Evolutionary conservation across 768 basidiomycete genomes (phyloP).

Genomic region (Amanita rimosa): DNA sequence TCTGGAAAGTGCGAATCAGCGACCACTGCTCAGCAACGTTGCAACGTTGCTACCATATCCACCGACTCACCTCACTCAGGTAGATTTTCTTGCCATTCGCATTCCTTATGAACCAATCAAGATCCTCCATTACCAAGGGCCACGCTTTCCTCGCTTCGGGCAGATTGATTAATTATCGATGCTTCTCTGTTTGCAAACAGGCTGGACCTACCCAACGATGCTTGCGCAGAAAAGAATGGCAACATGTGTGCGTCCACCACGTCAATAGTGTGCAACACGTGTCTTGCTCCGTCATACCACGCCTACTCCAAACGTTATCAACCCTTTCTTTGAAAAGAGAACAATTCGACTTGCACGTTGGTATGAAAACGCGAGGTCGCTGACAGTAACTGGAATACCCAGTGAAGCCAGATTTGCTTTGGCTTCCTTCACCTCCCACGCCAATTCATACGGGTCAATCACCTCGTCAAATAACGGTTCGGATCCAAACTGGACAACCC

Average conservation of each 20-base stretch:
- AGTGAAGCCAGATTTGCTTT: constrained; percentile 39
- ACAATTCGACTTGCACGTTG: constrained; percentile 19
- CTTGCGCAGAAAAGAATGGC: constrained; percentile 51
- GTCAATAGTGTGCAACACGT: constrained; percentile 49
- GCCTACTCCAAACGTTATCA: constrained; percentile 16
- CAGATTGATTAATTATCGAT: neutral
- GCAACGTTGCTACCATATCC: neutral
- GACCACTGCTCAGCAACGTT: neutral
- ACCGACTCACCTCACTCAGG: constrained; percentile 49
- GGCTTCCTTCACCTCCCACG: constrained; percentile 35
- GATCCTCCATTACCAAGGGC: constrained; percentile 46
- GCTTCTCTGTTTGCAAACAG: neutral
- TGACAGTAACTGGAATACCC: constrained; percentile 59
- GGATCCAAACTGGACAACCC: constrained; percentile 59
- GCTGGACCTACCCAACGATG: constrained; percentile 36
- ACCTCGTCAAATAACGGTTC: constrained; percentile 57
- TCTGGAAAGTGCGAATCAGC: constrained; percentile 25
- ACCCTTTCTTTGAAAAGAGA: neutral
- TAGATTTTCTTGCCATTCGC: constrained; percentile 67
- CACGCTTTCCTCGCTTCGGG: constrained; percentile 43
- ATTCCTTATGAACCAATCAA: constrained; percentile 58
- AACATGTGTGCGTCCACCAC: constrained; percentile 60
- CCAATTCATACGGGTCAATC: constrained; percentile 35
- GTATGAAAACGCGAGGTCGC: constrained; percentile 54
- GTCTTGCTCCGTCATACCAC: constrained; percentile 35